These are phyloP conservation scores for Durusdinium trenchii DNA, from an alignment of 73 alveolate genomes.

Conservation along the genomic window DNA sequence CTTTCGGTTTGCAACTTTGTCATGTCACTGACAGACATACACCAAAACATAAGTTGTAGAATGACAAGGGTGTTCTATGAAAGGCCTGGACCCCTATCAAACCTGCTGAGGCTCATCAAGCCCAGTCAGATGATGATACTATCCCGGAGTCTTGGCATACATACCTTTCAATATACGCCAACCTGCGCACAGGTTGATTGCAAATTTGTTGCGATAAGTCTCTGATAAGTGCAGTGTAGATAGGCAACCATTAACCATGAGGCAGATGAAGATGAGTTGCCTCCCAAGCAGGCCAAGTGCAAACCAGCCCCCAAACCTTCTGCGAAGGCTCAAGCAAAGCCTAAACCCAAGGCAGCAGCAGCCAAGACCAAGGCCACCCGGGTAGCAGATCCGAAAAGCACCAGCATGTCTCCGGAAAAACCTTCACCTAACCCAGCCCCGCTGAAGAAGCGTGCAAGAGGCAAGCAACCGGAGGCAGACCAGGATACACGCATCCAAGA, in stretches of 20 bases:
- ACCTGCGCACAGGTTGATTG: background rate
- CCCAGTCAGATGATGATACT: background rate
- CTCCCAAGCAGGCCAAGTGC: background rate
- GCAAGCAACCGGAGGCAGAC: slow-evolving; percentile 3
- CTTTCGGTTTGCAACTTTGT: background rate
- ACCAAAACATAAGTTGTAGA: background rate
- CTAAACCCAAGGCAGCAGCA: background rate
- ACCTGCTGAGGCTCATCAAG: background rate
- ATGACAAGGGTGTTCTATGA: too few species aligned
- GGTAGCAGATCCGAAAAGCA: background rate
- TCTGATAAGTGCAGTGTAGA: too few species aligned
- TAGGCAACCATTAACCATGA: background rate
- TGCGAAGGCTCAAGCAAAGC: background rate
- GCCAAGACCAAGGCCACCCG: background rate
- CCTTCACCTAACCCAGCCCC: background rate
- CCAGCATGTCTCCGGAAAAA: background rate
- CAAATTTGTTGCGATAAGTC: background rate
- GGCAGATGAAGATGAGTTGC: background rate
- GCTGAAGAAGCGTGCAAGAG: background rate
- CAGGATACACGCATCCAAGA: background rate
- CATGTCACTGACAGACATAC: background rate
- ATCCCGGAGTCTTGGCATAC: background rate
- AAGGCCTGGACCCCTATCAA: background rate
- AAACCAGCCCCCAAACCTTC: background rate
- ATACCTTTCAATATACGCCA: background rate